Evolutionary conservation across 352 stramenopile genomes (phyloP), one percentile per base, ranked within the genome.

Genomic region (Phytophthora pisi): DNA sequence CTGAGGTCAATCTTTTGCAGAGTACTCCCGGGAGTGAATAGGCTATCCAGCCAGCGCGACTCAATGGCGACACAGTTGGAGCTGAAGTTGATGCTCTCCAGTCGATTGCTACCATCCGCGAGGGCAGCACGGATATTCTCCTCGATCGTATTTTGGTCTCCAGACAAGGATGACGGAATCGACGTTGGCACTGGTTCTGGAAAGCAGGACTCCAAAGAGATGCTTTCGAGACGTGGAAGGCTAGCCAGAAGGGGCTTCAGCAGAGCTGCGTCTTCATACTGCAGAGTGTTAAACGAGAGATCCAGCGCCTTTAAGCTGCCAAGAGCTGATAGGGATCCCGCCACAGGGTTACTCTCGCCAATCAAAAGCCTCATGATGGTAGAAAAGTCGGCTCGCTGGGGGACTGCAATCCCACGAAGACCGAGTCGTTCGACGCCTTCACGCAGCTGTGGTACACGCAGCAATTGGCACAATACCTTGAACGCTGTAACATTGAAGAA

Each of bases 241-340:
- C 77, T 77, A 36, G 70, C 59, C 10, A 90, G 54, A 9, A 92
- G 56, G 18, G 70, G 59, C 45, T 77, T 72, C 16, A 90, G 57
- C 18, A 66, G 71, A 23, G 69, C 51, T 13, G 75, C 72, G 11
- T 61, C 68, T 53, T 84, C 75, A 28, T 77, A 61, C 9, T 70
- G 72, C 43, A 94, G 74, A 7, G 81, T 90, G 58, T 91, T 91
- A 66, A 86, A 91, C 28, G 84, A 92, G 7, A 94, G 28, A 66
- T 92, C 75, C 46, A 94, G 64, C n/a, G 64, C 72, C 23, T 73
- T 60, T 7, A 94, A 61, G 49, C 73, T 65, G 5, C 15, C 43
- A 18, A 89, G 52, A 9, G 53, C 57, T 63, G 78, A 52, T 38
- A 74, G 47, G 30, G 36, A 51, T 45, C 43, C 56, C 28, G 36